Evolutionary conservation across 805 yeast genomes (phyloP).

Genomic region (Allodekkera sacchari): DNA sequence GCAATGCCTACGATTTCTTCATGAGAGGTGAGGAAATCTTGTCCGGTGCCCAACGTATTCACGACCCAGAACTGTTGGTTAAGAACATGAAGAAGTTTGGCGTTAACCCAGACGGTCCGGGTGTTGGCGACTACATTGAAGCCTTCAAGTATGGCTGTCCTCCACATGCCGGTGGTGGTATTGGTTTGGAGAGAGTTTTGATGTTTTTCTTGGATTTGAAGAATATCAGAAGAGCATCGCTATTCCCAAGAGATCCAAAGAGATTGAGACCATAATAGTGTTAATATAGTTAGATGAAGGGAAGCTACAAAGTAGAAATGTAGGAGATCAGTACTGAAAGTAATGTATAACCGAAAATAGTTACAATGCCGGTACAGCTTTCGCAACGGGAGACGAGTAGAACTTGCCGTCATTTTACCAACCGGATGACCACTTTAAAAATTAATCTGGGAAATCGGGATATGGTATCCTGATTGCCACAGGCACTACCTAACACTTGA

Average conservation of each 20-base stretch:
- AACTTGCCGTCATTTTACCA: too few species aligned
- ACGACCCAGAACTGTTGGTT: conserved; percentile 75
- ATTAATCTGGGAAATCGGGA: too few species aligned
- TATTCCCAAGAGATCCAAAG: conserved; percentile 98
- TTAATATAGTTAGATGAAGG: not conserved
- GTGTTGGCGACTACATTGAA: conserved; percentile 83
- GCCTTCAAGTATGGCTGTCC: conserved; percentile 94
- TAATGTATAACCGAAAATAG: too few species aligned
- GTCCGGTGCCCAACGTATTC: conserved; percentile 99
- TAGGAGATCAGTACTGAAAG: too few species aligned
- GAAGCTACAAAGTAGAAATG: not conserved
- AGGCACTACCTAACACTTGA: too few species aligned
- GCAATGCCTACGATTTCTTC: conserved; percentile 98
- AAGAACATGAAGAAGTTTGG: conserved; percentile 80
- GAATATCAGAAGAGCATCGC: conserved; percentile 96
- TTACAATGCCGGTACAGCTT: too few species aligned
- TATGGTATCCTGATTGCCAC: too few species aligned
- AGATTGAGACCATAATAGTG: conserved; percentile 82
- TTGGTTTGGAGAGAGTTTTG: conserved; percentile 96
- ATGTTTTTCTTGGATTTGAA: conserved; percentile 97
- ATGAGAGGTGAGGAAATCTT: conserved; percentile 99
- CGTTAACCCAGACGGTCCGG: conserved; percentile 71
- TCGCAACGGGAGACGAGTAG: too few species aligned
- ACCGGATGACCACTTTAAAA: too few species aligned
- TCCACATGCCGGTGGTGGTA: conserved; percentile 99